Evolutionary conservation across 306 rosid genomes (phyloP).

Genomic region (Oemleria cerasiformis): DNA sequence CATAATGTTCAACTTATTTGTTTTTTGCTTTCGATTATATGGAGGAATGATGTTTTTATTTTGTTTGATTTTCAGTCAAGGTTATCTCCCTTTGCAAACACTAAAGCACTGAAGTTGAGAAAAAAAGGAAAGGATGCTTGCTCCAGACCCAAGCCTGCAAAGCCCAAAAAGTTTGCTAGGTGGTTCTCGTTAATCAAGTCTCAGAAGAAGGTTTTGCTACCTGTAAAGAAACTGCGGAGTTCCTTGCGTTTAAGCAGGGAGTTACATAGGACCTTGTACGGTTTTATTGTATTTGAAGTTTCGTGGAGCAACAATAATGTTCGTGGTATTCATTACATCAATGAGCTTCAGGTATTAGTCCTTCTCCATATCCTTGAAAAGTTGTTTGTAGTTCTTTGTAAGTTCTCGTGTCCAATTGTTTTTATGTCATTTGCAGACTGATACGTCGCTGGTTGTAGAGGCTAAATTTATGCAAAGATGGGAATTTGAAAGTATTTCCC

Average conservation of each 20-base stretch:
- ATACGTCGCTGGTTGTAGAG: constrained; percentile 83
- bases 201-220: constrained; percentile 69
- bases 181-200: constrained; percentile 76
- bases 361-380: constrained; percentile 18
- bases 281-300: constrained; percentile 88
- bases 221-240: constrained; percentile 65
- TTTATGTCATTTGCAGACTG: constrained; percentile 59
- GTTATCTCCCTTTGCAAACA: constrained; percentile 86
- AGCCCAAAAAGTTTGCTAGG: constrained; percentile 41
- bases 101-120: constrained; percentile 54
- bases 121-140: constrained; percentile 46
- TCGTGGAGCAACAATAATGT: constrained; percentile 56
- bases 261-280: constrained; percentile 75
- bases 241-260: constrained; percentile 66
- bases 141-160: constrained; percentile 36
- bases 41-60: not conserved
- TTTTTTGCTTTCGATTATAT: not conserved
- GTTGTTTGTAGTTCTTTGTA: constrained; percentile 22
- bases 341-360: constrained; percentile 81
- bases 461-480: constrained; percentile 79
- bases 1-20: not conserved
- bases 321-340: constrained; percentile 87
- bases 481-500: constrained; percentile 93
- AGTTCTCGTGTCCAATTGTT: constrained; percentile 15
- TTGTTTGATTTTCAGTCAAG: constrained; percentile 62